Conservation (phyloP, 306 rosid genomes). For the Quercus parvula region DNA sequence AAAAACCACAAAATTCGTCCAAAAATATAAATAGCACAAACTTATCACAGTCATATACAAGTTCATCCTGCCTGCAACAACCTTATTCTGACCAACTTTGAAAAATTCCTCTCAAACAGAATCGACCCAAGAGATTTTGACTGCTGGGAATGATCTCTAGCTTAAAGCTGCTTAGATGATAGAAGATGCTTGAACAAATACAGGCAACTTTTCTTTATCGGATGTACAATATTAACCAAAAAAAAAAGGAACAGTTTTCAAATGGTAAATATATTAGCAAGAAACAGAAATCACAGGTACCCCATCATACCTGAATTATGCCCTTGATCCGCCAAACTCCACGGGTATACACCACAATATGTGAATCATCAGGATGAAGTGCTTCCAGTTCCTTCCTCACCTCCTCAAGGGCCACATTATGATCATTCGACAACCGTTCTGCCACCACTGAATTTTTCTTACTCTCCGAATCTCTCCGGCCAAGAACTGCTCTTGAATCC, state of each 20-base stretch:
- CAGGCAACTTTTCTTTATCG: not conserved
- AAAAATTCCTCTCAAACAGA: not conserved
- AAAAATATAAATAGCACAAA: not conserved
- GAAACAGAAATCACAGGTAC: not conserved
- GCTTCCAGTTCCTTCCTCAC: constrained; percentile 90
- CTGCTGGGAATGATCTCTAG: not conserved
- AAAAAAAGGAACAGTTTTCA: not conserved
- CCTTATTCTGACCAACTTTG: not conserved
- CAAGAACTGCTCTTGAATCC: constrained; percentile 93
- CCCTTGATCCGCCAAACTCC: constrained; percentile 99
- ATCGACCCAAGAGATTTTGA: not conserved
- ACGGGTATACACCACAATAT: constrained; percentile 62
- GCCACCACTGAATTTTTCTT: constrained; percentile 51
- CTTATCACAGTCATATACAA: not conserved
- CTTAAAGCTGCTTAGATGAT: not conserved
- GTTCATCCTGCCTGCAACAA: not conserved
- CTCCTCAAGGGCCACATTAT: constrained; percentile 85
- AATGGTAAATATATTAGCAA: not conserved
- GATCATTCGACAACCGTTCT: constrained; percentile 81
- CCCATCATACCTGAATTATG: constrained; percentile 77
- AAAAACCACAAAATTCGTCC: not conserved
- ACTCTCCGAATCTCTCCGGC: constrained; percentile 36
- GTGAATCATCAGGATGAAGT: constrained; percentile 91
- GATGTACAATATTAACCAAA: not conserved
- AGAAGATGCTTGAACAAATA: not conserved